Percentiles rank a stretch among this genome's conserved stretches.
Evolutionary conservation across 139 green algal species (phyloP).

Genomic region (Coelastrella sp.): DNA sequence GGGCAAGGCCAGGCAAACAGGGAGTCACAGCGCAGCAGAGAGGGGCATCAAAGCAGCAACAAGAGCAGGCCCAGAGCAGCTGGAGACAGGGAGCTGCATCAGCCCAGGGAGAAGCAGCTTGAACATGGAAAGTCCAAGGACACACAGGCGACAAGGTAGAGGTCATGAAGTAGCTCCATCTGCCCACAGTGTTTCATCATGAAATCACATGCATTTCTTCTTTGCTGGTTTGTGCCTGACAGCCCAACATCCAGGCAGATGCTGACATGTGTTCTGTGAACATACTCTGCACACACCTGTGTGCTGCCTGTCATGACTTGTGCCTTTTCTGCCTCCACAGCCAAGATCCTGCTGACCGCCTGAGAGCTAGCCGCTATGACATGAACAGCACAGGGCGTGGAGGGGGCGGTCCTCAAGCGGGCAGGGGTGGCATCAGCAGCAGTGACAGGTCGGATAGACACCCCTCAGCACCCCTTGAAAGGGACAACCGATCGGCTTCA

Average conservation of each 20-base stretch:
- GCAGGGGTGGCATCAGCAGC: slow-evolving; percentile 8
- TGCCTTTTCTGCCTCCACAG: background rate
- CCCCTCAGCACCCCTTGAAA: too few relatives aligned
- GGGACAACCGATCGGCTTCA: too few relatives aligned
- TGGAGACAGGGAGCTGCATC: background rate
- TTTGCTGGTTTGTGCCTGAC: too few relatives aligned
- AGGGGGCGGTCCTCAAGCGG: background rate
- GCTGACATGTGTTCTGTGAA: too few relatives aligned
- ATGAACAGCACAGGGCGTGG: slow-evolving; percentile 2
- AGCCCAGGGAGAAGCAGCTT: background rate
- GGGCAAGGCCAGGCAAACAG: background rate
- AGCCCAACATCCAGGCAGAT: too few relatives aligned
- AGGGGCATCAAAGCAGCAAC: slow-evolving; percentile 1
- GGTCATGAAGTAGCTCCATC: too few relatives aligned
- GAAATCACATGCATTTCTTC: too few relatives aligned
- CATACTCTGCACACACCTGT: too few relatives aligned
- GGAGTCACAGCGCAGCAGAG: background rate
- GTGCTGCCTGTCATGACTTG: background rate
- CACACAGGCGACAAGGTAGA: too few relatives aligned
- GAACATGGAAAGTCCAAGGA: background rate
- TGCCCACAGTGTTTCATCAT: too few relatives aligned
- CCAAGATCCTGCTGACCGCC: background rate
- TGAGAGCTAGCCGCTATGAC: background rate
- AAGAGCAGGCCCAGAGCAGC: too few relatives aligned
- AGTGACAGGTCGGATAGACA: too few relatives aligned